Evolutionary conservation across 1,139 yeast species (phyloP).

Genomic region (Protomyces lactucae-debilis): DNA sequence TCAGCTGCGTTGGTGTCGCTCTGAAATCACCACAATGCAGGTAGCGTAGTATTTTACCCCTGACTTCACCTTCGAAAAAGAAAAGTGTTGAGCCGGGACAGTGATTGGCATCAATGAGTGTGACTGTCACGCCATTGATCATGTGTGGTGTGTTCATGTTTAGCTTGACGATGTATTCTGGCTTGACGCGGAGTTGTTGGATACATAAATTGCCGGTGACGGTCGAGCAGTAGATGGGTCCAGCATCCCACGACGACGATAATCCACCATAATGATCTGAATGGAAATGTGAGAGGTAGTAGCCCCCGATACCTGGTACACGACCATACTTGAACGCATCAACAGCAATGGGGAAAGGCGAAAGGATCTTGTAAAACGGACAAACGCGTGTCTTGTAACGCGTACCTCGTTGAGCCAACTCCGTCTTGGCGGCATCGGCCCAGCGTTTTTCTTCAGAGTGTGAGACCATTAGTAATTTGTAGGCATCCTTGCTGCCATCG

Average conservation of each 20-base stretch:
- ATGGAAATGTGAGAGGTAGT: slow-evolving; percentile 68
- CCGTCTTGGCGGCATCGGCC: slow-evolving; percentile 22
- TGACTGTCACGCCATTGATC: slow-evolving; percentile 52
- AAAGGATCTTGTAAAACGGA: slow-evolving; percentile 41
- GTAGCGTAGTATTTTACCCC: slow-evolving; percentile 36
- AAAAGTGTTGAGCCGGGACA: slow-evolving; percentile 93
- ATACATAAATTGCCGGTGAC: slow-evolving; percentile 59
- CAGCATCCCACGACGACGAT: slow-evolving; percentile 66
- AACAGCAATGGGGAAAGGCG: slow-evolving; percentile 35
- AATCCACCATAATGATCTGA: slow-evolving; percentile 91
- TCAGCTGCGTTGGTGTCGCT: slow-evolving; percentile 45
- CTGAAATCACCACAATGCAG: slow-evolving; percentile 94
- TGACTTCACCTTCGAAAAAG: slow-evolving; percentile 53
- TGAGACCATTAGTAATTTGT: slow-evolving; percentile 14
- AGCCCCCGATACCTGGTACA: slow-evolving; percentile 38
- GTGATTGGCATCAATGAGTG: slow-evolving; percentile 79
- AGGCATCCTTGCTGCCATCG: slow-evolving; percentile 4
- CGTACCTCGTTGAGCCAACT: slow-evolving; percentile 21
- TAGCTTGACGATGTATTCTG: slow-evolving; percentile 49
- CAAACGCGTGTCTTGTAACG: slow-evolving; percentile 30
- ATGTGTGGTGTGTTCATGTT: slow-evolving; percentile 44
- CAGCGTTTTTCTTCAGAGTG: slow-evolving; percentile 26
- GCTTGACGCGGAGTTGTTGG: slow-evolving; percentile 53
- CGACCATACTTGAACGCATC: slow-evolving; percentile 44
- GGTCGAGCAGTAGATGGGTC: slow-evolving; percentile 63